Evolutionary conservation across 352 stramenopile genomes (phyloP).

Genomic region (Pythium coloratum): DNA sequence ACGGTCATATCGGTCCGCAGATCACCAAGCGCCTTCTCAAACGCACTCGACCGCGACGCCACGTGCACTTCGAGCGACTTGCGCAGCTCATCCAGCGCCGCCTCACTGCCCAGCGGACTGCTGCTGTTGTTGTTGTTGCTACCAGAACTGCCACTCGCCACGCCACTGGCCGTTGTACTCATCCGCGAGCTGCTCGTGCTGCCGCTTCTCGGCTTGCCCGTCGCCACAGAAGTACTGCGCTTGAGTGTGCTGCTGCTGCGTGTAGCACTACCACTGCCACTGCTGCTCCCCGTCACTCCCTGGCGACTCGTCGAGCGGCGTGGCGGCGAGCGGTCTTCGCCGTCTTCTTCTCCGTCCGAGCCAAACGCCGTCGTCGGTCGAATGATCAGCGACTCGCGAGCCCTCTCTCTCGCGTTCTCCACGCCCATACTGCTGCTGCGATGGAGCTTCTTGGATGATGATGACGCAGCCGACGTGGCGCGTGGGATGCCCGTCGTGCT

Average conservation of each 20-base stretch:
- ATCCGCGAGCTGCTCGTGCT: constrained; percentile 3
- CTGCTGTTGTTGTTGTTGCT: neutral
- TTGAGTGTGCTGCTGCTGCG: constrained; percentile 5
- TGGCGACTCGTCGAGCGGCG: neutral
- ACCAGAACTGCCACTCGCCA: neutral
- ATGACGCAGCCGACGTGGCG: neutral
- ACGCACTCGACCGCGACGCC: constrained; percentile 40
- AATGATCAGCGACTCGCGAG: constrained; percentile 29
- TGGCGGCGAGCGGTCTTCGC: constrained; percentile 11
- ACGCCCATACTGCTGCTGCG: constrained; percentile 27
- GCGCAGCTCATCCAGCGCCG: constrained; percentile 22
- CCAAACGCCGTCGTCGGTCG: constrained; percentile 18
- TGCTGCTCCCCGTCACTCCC: neutral
- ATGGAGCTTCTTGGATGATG: constrained; percentile 15
- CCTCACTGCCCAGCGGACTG: neutral
- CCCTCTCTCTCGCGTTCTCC: constrained; percentile 15
- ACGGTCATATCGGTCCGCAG: constrained; percentile 58
- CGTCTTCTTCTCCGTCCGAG: constrained; percentile 18
- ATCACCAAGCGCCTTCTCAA: constrained; percentile 72
- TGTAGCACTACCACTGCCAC: constrained; percentile 1
- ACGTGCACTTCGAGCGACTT: constrained; percentile 75
- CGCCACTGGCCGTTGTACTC: neutral
- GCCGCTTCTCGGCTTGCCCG: constrained; percentile 8
- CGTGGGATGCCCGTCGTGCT: constrained; percentile 24
- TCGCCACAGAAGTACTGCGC: constrained; percentile 10